Evolutionary conservation across 2,329 filamentous ascomycete genomes (phyloP).

Genomic region (Talaromyces marneffei): DNA sequence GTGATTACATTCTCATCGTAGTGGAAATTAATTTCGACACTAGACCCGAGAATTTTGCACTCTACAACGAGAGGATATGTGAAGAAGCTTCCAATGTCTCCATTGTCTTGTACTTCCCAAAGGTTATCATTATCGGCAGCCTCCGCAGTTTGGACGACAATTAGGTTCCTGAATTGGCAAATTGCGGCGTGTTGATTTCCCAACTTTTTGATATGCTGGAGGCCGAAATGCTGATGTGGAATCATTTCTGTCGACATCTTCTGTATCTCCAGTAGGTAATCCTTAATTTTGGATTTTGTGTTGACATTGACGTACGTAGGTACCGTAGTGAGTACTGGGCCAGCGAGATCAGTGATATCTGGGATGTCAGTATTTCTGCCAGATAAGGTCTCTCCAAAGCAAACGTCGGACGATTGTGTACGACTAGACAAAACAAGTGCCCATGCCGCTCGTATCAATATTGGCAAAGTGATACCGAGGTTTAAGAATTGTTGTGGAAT

Average conservation of each 20-base stretch:
- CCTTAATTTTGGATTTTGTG: conserved; percentile 30
- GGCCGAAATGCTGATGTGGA: conserved; percentile 59
- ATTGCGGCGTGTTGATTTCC: conserved; percentile 43
- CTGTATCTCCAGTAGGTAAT: conserved; percentile 55
- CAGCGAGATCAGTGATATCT: conserved; percentile 40
- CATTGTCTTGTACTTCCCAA: conserved; percentile 39
- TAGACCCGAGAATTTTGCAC: conserved; percentile 51
- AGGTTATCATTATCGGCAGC: conserved; percentile 21
- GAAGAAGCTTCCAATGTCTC: conserved; percentile 53
- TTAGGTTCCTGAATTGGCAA: conserved; percentile 44
- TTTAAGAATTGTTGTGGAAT: conserved; percentile 19
- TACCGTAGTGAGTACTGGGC: conserved; percentile 19
- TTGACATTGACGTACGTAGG: conserved; percentile 37
- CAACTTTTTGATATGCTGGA: conserved; percentile 49
- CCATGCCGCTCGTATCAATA: conserved; percentile 43
- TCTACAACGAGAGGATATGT: conserved; percentile 61
- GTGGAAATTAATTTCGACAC: conserved; percentile 56
- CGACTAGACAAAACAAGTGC: conserved; percentile 17
- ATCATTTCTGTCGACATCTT: conserved; percentile 53
- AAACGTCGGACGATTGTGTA: conserved; percentile 35
- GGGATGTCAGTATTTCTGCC: conserved; percentile 49
- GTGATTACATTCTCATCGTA: conserved; percentile 59
- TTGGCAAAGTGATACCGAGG: conserved; percentile 41
- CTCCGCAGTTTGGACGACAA: conserved; percentile 38
- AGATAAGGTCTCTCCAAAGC: conserved; percentile 51